phyloP scores from a whole-genome alignment of 441 rosid genomes.

The Metrosideros polymorpha region DNA sequence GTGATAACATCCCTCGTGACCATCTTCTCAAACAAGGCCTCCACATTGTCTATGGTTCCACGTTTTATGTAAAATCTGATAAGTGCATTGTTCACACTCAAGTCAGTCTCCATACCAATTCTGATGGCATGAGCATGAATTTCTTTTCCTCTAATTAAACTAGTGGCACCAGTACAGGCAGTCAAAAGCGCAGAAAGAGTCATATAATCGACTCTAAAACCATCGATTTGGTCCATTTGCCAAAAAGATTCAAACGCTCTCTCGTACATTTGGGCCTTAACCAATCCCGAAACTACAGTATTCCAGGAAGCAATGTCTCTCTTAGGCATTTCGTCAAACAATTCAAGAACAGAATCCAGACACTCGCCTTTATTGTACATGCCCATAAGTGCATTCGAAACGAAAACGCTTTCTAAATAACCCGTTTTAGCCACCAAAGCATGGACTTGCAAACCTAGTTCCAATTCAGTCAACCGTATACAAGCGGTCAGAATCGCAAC shows the following conservation, averaged over 20 bases:
- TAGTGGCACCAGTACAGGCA: constrained; percentile 37
- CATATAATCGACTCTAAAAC: constrained; percentile 36
- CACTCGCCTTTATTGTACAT: constrained; percentile 36
- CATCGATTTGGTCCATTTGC: constrained; percentile 23
- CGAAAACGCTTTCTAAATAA: constrained; percentile 30
- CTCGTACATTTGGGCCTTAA: constrained; percentile 24
- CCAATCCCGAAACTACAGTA: constrained; percentile 54
- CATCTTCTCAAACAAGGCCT: constrained; percentile 41
- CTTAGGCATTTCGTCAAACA: constrained; percentile 61
- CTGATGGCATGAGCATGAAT: constrained; percentile 56
- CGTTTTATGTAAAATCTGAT: constrained; percentile 49
- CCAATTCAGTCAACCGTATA: constrained; percentile 28
- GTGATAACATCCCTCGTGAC: constrained; percentile 43
- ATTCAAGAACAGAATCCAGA: constrained; percentile 21
- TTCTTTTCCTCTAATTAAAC: constrained; percentile 40
- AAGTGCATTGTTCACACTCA: constrained; percentile 61
- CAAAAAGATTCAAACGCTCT: constrained; percentile 39
- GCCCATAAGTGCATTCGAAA: constrained; percentile 55
- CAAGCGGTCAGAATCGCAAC: constrained; percentile 74
- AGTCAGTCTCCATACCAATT: constrained; percentile 34
- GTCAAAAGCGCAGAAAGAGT: constrained; percentile 51
- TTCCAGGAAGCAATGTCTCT: constrained; percentile 72
- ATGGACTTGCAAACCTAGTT: constrained; percentile 67
- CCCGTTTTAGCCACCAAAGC: constrained; percentile 48
- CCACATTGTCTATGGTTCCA: constrained; percentile 33